A percentile compares a stretch with the other conserved stretches of the same genome.
These are phyloP conservation scores for Dacryopinax primogenitus DNA, from an alignment of 768 basidiomycete species.

Conservation along the genomic window DNA sequence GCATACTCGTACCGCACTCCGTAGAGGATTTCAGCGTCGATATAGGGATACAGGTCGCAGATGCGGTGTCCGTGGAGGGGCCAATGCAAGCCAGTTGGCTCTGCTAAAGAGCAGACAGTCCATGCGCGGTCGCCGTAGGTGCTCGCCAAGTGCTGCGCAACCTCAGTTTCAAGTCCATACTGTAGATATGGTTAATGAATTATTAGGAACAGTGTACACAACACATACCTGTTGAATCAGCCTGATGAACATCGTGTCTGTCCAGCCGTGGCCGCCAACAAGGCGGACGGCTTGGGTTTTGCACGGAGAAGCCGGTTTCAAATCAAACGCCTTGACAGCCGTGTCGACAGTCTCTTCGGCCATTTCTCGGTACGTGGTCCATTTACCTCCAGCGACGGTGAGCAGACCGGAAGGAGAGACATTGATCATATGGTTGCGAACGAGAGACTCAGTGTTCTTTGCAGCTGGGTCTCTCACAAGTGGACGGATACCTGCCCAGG, in stretches of 20 bases:
- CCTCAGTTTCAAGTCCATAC: slow-evolving; percentile 84
- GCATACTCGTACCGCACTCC: slow-evolving; percentile 86
- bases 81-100: slow-evolving; percentile 65
- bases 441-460: slow-evolving; percentile 70
- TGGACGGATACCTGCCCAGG: slow-evolving; percentile 87
- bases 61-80: slow-evolving; percentile 76
- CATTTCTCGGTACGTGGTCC: slow-evolving; percentile 97
- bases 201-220: not conserved
- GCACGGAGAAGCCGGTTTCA: slow-evolving; percentile 50
- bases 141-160: slow-evolving; percentile 85
- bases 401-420: slow-evolving; percentile 67
- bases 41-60: slow-evolving; percentile 61
- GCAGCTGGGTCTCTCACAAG: slow-evolving; percentile 70
- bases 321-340: slow-evolving; percentile 64
- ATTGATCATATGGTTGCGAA: slow-evolving; percentile 87
- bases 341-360: slow-evolving; percentile 86
- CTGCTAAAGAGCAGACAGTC: slow-evolving; percentile 74
- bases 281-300: slow-evolving; percentile 70
- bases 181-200: slow-evolving; percentile 21
- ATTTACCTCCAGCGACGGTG: slow-evolving; percentile 95
- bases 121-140: slow-evolving; percentile 95
- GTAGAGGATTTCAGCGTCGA: slow-evolving; percentile 88
- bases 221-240: slow-evolving; percentile 70
- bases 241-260: slow-evolving; percentile 90
- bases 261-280: slow-evolving; percentile 90